Evolutionary conservation across 2,329 filamentous ascomycete species (phyloP).

Genomic region (Ustilaginoidea virens): DNA sequence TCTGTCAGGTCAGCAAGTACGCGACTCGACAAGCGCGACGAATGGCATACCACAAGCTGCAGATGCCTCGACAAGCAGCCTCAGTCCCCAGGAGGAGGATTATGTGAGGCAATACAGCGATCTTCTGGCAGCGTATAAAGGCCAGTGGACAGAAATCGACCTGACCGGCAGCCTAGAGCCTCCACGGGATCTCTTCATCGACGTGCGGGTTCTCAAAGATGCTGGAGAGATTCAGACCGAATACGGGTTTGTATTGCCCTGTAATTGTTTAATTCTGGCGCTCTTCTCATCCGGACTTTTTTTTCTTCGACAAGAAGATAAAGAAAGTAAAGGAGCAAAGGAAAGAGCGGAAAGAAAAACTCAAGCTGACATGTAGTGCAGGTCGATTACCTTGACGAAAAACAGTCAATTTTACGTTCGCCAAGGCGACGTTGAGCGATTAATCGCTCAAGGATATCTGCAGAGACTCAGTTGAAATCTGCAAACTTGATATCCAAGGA

Average conservation of each 20-base stretch:
- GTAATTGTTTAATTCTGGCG: neutral
- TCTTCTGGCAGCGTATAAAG: slow-evolving; percentile 88
- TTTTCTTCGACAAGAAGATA: no score
- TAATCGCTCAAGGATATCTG: slow-evolving; percentile 89
- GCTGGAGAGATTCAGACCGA: slow-evolving; percentile 98
- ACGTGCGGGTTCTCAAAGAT: slow-evolving; percentile 89
- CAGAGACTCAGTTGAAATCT: slow-evolving; percentile 68
- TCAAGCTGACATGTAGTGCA: slow-evolving; percentile 22
- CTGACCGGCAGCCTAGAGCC: slow-evolving; percentile 87
- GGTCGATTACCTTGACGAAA: slow-evolving; percentile 88
- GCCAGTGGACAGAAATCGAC: slow-evolving; percentile 96
- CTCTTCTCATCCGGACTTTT: no score
- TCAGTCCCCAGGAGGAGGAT: slow-evolving; percentile 93
- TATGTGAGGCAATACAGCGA: slow-evolving; percentile 89
- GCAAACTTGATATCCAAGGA: no score
- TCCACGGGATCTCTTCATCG: slow-evolving; percentile 90
- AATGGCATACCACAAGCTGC: slow-evolving; percentile 20
- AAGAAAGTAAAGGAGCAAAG: no score
- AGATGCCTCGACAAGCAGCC: slow-evolving; percentile 49
- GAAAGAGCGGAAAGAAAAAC: neutral
- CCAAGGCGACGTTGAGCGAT: slow-evolving; percentile 83
- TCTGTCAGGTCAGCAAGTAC: slow-evolving; percentile 40
- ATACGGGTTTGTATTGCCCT: slow-evolving; percentile 51
- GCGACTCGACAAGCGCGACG: slow-evolving; percentile 18
- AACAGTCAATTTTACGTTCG: slow-evolving; percentile 97